Conservation (phyloP, 805 yeast species). For the Tetrapisispora arboricola region DNA sequence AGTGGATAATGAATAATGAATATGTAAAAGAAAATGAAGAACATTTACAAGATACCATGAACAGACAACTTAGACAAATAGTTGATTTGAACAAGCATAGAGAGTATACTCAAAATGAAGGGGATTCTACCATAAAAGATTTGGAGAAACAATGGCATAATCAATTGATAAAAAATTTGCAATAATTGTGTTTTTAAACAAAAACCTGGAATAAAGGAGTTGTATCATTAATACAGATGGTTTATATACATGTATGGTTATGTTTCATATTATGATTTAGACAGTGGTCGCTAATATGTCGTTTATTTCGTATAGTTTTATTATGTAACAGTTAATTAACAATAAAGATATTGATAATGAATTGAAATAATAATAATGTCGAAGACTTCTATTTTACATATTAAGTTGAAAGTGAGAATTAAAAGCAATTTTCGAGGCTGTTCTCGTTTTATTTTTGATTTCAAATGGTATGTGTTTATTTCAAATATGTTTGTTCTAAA, state of each 20-base stretch:
- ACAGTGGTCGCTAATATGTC: too few species aligned
- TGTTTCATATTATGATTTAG: too few species aligned
- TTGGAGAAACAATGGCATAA: slow-evolving; percentile 23
- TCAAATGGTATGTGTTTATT: slow-evolving; percentile 2
- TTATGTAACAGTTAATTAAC: too few species aligned
- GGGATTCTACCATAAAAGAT: slow-evolving; percentile 36
- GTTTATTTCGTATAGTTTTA: too few species aligned
- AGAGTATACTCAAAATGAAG: slow-evolving; percentile 34
- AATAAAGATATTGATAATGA: too few species aligned
- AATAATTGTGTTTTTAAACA: slow-evolving; percentile 24
- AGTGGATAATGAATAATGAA: slow-evolving; percentile 32
- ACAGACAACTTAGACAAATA: slow-evolving; percentile 32
- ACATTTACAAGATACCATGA: not conserved
- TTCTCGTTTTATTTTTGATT: too few species aligned
- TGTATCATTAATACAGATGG: too few species aligned
- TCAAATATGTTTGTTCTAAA: not conserved
- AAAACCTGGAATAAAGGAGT: too few species aligned
- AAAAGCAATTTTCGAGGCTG: not conserved
- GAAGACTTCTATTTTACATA: too few species aligned
- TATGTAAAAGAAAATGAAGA: slow-evolving; percentile 1
- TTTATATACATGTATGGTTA: too few species aligned
- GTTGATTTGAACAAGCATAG: slow-evolving; percentile 37
- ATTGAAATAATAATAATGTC: too few species aligned
- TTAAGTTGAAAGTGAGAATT: too few species aligned
- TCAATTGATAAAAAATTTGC: slow-evolving; percentile 43